Base-by-base conservation (phyloP, 257 asterid genomes). In the Forsythia suspensa region DNA sequence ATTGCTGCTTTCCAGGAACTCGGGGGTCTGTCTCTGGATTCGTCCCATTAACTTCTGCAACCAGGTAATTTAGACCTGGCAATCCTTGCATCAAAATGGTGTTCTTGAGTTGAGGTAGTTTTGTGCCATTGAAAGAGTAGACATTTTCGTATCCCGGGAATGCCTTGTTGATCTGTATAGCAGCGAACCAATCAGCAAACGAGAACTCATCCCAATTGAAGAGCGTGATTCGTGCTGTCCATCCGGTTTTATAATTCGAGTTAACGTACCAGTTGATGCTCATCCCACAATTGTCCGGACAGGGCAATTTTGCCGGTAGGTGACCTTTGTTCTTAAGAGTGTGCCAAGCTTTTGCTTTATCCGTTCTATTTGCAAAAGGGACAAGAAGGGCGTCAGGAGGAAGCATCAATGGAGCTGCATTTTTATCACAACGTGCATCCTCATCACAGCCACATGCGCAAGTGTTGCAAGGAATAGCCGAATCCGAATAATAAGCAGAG, bases 281-380 rank as follows among this genome's bases (percentile, higher is more conserved):
- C 46, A 95, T 91, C 1, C 98, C 99, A 74, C 99, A 93, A 70
- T 95, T 93, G 68, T 93, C 99, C 0, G 98, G 95, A 76, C 99
- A 95, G 0, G 99, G 98, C 74, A 87, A 59, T 55, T 77, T 92
- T 1, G 36, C 37, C 0, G 99, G 99, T 0, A 92, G 29, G 0
- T 74, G 68, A 61, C 68, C 34, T 0, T 24, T 74, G 76, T 84
- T 79, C 42, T 88, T 86, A 15, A 93, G 34, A 10, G 70, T 79
- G 12, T 94, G 90, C 82, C 87, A 93, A 0, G 95, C 97, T 18
- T 70, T 65, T 0, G 97, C 95, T 75, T 87, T 87, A 0, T 48
- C 80, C 1, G 92, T 88, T 55, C 98, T 44, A 82, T 92, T 88
- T 0, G 3, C 77, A 21, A 88, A 95, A 0, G 99, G 98, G 0